phyloP scores from a whole-genome alignment of 306 rosid genomes.

The Acacia crassicarpa region DNA sequence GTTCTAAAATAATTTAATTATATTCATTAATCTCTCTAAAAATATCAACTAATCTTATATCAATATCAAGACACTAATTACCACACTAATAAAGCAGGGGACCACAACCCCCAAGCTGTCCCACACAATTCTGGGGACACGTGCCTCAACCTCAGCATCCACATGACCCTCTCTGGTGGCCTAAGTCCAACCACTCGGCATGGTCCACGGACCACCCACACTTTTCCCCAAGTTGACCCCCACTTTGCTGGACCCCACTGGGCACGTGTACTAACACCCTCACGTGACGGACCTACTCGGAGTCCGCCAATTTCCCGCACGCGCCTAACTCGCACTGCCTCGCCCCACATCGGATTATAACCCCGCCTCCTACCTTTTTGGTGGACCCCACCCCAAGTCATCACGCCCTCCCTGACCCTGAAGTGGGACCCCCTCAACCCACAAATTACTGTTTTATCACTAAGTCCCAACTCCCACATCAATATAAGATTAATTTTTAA shows the following conservation, averaged over 20 bases:
- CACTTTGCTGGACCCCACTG: neutral
- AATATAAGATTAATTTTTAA: no score
- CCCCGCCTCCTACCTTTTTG: constrained; percentile 19
- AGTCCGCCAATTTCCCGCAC: neutral
- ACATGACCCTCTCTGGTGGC: constrained; percentile 46
- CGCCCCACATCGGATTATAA: neutral
- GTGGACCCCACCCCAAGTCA: neutral
- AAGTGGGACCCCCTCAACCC: neutral
- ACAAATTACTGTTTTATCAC: neutral
- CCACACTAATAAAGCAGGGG: neutral
- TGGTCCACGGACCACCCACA: constrained; percentile 40
- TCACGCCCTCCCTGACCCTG: neutral
- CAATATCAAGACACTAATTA: no score
- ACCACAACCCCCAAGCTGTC: constrained; percentile 29
- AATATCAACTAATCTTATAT: no score
- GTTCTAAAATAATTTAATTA: no score
- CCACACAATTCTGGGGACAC: constrained; percentile 45
- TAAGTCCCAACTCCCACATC: neutral
- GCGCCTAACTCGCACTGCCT: constrained; percentile 6
- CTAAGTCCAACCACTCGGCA: constrained; percentile 43
- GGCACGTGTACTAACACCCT: constrained; percentile 36
- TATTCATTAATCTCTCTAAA: no score
- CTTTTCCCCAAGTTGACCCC: constrained; percentile 19
- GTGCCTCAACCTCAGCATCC: constrained; percentile 29
- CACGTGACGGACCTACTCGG: constrained; percentile 31